Conservation (phyloP, 345 rosid species). For the Rubroshorea leprosula region DNA sequence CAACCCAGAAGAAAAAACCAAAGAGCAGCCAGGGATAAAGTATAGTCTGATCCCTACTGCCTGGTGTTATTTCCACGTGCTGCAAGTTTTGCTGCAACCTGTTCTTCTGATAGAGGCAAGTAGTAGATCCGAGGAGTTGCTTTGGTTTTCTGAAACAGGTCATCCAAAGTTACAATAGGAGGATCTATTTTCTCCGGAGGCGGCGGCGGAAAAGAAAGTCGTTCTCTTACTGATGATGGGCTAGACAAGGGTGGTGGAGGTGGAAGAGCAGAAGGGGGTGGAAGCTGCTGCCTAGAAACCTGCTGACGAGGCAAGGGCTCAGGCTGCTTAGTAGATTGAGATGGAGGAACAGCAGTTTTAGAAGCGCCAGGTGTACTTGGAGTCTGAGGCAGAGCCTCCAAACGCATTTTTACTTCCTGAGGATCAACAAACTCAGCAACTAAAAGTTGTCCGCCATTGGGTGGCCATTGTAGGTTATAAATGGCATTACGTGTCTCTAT, state of each 20-base stretch:
- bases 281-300: conserved; percentile 51
- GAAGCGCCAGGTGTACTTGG: conserved; percentile 33
- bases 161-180: conserved; percentile 86
- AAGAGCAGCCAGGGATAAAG: conserved; percentile 18
- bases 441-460: conserved; percentile 82
- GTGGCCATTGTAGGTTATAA: conserved; percentile 75
- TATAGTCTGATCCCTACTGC: conserved; percentile 39
- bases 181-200: conserved; percentile 73
- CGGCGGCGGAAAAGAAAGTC: conserved; percentile 51
- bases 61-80: conserved; percentile 28
- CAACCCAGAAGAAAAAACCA: conserved; percentile 16
- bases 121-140: conserved; percentile 96
- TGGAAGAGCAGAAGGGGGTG: conserved; percentile 47
- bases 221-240: conserved; percentile 45
- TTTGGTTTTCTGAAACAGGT: conserved; percentile 87
- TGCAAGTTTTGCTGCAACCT: conserved; percentile 69
- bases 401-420: conserved; percentile 61
- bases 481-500: conserved; percentile 77
- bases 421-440: conserved; percentile 84
- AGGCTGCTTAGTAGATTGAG: conserved; percentile 23
- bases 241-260: conserved; percentile 56
- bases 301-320: conserved; percentile 50
- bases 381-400: conserved; percentile 51
- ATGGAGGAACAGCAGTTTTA: conserved; percentile 20
- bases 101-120: conserved; percentile 83